Conservation (phyloP, 805 yeast genomes). For the Ogataea kodamae region DNA sequence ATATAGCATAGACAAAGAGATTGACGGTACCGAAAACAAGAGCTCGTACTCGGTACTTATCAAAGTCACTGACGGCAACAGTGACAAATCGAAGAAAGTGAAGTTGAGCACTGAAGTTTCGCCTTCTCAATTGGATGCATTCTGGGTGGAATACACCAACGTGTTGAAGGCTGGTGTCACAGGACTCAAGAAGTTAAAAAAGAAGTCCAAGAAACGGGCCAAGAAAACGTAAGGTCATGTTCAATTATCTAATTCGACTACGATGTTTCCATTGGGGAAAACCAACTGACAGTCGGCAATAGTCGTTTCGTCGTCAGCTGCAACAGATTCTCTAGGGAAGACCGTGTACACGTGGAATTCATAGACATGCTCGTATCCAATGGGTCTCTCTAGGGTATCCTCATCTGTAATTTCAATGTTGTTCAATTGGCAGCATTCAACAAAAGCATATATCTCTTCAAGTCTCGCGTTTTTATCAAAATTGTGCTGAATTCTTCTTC, state of each 20-base stretch:
- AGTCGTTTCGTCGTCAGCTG: conserved; percentile 21
- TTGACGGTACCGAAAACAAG: conserved; percentile 16
- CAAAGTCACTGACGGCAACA: conserved; percentile 60
- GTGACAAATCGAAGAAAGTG: conserved; percentile 45
- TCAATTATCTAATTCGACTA: conserved; percentile 30
- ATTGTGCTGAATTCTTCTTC: conserved; percentile 52
- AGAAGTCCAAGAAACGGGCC: conserved; percentile 45
- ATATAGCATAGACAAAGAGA: conserved; percentile 22
- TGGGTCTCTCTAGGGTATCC: conserved; percentile 22
- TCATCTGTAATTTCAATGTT: conserved; percentile 32
- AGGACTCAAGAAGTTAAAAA: conserved; percentile 78
- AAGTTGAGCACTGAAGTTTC: conserved; percentile 74
- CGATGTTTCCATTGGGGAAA: conserved; percentile 63
- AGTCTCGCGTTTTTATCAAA: conserved; percentile 45
- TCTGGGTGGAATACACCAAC: conserved; percentile 75
- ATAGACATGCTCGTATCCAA: conserved; percentile 43
- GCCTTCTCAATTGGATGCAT: conserved; percentile 55
- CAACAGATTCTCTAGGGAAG: conserved; percentile 51
- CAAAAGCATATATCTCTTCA: conserved; percentile 68
- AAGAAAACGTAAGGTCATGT: conserved; percentile 9
- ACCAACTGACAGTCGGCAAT: conserved; percentile 45
- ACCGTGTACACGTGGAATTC: conserved; percentile 51
- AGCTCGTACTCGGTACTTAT: conserved; percentile 59
- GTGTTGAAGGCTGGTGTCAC: conserved; percentile 65
- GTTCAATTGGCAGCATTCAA: conserved; percentile 44